phyloP scores from a whole-genome alignment of 177 flowering plant genomes.

The Vitis hybrid region DNA sequence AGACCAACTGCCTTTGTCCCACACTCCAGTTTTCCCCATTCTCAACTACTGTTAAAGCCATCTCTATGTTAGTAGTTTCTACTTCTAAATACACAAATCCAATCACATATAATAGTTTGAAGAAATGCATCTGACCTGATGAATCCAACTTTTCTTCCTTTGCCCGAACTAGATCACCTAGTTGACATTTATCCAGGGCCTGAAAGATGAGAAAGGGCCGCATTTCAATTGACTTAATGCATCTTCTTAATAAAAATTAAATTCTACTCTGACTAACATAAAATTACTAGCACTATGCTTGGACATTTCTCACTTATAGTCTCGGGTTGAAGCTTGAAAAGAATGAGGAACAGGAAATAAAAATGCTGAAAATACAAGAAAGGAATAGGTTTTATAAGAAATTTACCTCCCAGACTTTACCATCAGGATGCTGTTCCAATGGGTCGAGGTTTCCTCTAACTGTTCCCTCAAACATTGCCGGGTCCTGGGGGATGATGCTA shows the following conservation, averaged over 20 bases:
- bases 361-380: no score
- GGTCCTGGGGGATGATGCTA: conserved; percentile 96
- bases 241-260: no score
- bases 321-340: no score
- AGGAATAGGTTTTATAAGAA: background rate
- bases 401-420: conserved; percentile 80
- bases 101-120: background rate
- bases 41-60: conserved; percentile 62
- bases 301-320: no score
- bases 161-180: conserved; percentile 67
- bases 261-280: no score
- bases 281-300: no score
- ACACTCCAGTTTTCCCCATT: conserved; percentile 95
- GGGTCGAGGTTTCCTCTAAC: conserved; percentile 94
- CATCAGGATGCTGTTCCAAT: conserved; percentile 58
- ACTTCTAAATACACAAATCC: background rate
- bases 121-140: conserved; percentile 46
- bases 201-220: conserved; percentile 22
- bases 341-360: background rate
- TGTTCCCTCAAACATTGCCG: conserved; percentile 90
- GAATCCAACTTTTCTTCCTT: conserved; percentile 80
- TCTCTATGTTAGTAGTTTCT: conserved; percentile 8
- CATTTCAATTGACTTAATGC: background rate
- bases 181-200: conserved; percentile 94
- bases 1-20: conserved; percentile 85